These are phyloP conservation scores for Trichoderma sp. DNA, from an alignment of 2,329 filamentous ascomycete genomes.

Conservation along the genomic window DNA sequence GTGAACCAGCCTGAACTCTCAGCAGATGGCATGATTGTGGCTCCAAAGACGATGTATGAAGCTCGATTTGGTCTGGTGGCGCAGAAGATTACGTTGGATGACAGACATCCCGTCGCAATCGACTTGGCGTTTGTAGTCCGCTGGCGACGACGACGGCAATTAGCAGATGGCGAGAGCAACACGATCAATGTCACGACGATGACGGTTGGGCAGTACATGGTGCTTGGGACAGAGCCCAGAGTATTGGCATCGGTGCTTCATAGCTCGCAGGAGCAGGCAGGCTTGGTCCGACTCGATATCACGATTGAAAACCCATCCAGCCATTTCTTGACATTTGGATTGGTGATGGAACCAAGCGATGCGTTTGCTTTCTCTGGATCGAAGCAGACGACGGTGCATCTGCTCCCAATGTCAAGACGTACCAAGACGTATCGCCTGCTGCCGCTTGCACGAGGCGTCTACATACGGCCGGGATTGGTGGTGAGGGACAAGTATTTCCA, in stretches of 20 bases:
- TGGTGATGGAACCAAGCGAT: conserved; percentile 89
- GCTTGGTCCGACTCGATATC: conserved; percentile 49
- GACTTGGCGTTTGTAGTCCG: conserved; percentile 72
- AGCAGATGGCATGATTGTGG: conserved; percentile 49
- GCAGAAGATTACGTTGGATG: conserved; percentile 77
- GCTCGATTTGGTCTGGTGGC: conserved; percentile 71
- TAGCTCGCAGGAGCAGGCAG: conserved; percentile 32
- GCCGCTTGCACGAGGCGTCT: conserved; percentile 62
- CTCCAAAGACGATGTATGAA: conserved; percentile 67
- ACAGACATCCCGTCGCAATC: conserved; percentile 71
- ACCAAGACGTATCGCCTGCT: conserved; percentile 72
- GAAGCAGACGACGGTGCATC: conserved; percentile 75
- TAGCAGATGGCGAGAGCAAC: conserved; percentile 27
- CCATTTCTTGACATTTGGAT: conserved; percentile 90
- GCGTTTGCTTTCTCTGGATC: conserved; percentile 90
- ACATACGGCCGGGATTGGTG: conserved; percentile 69
- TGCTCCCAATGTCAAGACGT: conserved; percentile 78
- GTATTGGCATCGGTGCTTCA: conserved; percentile 65
- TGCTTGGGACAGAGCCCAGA: conserved; percentile 81
- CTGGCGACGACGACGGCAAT: conserved; percentile 61
- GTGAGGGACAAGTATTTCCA: conserved; percentile 92
- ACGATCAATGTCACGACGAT: conserved; percentile 63
- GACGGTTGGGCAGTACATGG: conserved; percentile 73
- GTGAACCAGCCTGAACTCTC: conserved; percentile 40
- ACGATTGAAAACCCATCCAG: conserved; percentile 91